phyloP scores from a whole-genome alignment of 2,329 filamentous ascomycete genomes.

The Neopestalotiopsis rosae region DNA sequence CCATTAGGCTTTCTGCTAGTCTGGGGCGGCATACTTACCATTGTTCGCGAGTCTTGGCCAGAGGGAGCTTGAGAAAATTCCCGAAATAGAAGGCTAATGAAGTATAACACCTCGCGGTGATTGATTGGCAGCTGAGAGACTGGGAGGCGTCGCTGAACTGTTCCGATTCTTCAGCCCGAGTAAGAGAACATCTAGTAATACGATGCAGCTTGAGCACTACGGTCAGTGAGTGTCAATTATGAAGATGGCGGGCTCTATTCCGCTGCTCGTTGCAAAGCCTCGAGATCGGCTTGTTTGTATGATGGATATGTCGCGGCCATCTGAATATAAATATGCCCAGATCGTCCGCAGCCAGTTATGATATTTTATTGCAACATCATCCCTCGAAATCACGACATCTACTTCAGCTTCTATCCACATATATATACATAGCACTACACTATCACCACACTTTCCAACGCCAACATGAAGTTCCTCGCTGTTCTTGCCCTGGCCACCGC shows the following conservation, averaged over 20 bases:
- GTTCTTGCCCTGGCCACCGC: slow-evolving; percentile 28
- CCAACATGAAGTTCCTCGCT: slow-evolving; percentile 33
- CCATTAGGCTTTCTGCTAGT: background rate
- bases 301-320: background rate
- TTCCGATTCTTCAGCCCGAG: background rate
- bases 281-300: background rate
- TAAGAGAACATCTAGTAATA: background rate
- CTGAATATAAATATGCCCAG: background rate
- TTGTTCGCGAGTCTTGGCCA: background rate
- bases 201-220: background rate
- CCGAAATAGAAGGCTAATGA: background rate
- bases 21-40: background rate
- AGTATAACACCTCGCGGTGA: background rate
- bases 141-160: background rate
- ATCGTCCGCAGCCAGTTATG: background rate
- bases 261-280: background rate
- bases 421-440: background rate
- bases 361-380: background rate
- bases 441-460: slow-evolving; percentile 10
- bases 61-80: background rate
- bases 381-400: background rate
- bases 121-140: background rate
- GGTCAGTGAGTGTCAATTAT: background rate
- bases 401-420: background rate
- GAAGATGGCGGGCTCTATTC: background rate